Evolutionary conservation across 2,329 filamentous ascomycete species (phyloP), one percentile per base, ranked within the genome.

Genomic region (Trichophaea hybrida): DNA sequence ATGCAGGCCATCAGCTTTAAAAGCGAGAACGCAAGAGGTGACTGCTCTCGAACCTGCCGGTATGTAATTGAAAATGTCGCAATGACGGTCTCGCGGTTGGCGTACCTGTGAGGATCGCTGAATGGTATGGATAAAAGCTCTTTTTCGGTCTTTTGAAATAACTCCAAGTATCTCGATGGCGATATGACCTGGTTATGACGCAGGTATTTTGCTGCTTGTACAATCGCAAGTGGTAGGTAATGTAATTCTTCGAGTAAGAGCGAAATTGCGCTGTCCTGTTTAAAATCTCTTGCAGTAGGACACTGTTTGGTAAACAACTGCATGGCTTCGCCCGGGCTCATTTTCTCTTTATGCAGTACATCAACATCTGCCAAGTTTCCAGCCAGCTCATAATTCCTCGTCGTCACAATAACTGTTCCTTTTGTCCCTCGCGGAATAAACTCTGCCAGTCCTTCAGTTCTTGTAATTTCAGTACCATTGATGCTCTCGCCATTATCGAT

Each of bases 381-480:
- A 2, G 57, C 59, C 6, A 61, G 38, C 6, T 6, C 10, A 10
- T n/a, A 4, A 55, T 61, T 54, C 33, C 59, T 40, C 6, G 61
- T 59, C 3, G 59, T 63, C 24, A 61, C 46, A 53, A 63, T 50
- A 40, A 63, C 32, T 8, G 13, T 57, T 17, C 61, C 61, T 31
- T 61, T 55, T 2, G 17, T 6, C 3, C 53, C 56, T 53, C 24
- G 56, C 5, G 59, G 59, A 49, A 59, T 54, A n/a, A 52, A 57
- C 12, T 53, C 34, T 15, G 35, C 46, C 10, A 55, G 17, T 17
- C 34, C 38, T 6, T 46, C 10, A 17, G 5, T 46, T 46, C 10
- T 17, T 17, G n/a, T 46, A 10, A 12, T 6, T 12, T 6, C 40
- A 10, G 10, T 46, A 46, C 40, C 24, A 6, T 46, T 46, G 40